Evolutionary conservation across 352 stramenopile genomes (phyloP), one percentile per base, ranked within the genome.

Genomic region (Phytopythium cucurbitacearum): DNA sequence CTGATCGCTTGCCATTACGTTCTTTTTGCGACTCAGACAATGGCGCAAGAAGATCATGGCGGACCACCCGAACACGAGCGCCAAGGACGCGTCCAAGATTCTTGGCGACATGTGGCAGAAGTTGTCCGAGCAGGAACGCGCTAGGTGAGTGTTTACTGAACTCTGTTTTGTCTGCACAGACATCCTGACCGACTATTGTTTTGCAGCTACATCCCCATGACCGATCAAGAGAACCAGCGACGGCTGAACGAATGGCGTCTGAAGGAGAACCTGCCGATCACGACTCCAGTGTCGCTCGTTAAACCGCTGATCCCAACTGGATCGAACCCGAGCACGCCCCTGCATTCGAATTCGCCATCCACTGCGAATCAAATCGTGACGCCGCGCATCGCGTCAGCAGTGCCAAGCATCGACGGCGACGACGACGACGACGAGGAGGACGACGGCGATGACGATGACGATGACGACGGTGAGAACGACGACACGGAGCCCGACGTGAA

Each of bases 41-140:
- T 89, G 79, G 60, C 65, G 81, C 21, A 91, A 91, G 64, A 87
- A 85, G 60, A 87, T 91, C 55, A 89, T 91, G 81, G 69, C 62
- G 16, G 71, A 87, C 21, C 73, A 89, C 55, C 73, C 73, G 34
- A 84, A 73, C 55, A 85, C 75, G 8, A 92, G 69, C 28, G 82
- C 82, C 10, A 92, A 92, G 40, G 82, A 90, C 60, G 79, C 82
- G 40, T 92, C 82, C 10, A 90, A 87, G 56, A 83, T 92, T 50
- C 61, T 92, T 13, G 82, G 82, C 32, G 82, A 90, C 53, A 92
- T 90, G 77, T 92, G 82, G 82, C 76, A 92, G 50, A 92, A 92
- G 47, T 62, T 92, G 8, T 85, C 73, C 8, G 82, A 92, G 51
- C 71, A 90, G 44, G 65, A 92, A 54, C 79, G 79, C 15, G 82